Base-by-base conservation (phyloP, 108 stramenopile genomes). In the Fistulifera solaris region DNA sequence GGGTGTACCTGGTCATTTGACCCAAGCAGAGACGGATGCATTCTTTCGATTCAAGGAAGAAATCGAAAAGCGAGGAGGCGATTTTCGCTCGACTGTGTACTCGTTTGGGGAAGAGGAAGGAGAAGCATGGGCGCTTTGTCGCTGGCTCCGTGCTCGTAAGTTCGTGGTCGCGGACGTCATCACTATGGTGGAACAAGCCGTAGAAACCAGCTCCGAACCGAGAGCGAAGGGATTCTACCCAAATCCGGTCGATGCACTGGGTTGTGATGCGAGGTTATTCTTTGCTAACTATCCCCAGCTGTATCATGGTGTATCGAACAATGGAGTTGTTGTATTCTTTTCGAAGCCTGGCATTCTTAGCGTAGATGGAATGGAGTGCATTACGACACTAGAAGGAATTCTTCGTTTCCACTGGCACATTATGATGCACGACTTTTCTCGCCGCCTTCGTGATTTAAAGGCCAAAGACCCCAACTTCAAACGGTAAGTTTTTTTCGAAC, bases 341-440 rank as follows among this genome's bases (percentile, higher is more conserved):
- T 81, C 79, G 56, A 87, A 87, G 62, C 81, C 81, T n/a, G 89
- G 89, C 42, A 64, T 83, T 16, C 60, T 91, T 40, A 87, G 84
- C 56, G 62, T 76, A 10, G 83, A 85, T 58, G 85, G 67, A 10
- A 73, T 87, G 51, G 85, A 87, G 48, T 85, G 83, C 51, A 80
- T 87, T 54, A 91, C 89, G 15, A 87, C 85, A 1, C 47, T 91
- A 47, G 73, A 79, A 54, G 78, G 78, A 18, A 81, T 91, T 59
- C 44, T 85, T 38, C 78, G 79, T 49, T 91, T 76, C 62, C 89
- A 91, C 58, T 91, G 89, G 89, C 69, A 76, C 57, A 59, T 80
- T 28, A 83, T 83, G 81, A 80, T 85, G 77, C 85, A 87, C 46
- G 85, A 87, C 56, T 91, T 78, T 68, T 75, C 65, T 19, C 58